Conservation (phyloP, 1,139 yeast species). For the Blastobotrys capitulatus region DNA sequence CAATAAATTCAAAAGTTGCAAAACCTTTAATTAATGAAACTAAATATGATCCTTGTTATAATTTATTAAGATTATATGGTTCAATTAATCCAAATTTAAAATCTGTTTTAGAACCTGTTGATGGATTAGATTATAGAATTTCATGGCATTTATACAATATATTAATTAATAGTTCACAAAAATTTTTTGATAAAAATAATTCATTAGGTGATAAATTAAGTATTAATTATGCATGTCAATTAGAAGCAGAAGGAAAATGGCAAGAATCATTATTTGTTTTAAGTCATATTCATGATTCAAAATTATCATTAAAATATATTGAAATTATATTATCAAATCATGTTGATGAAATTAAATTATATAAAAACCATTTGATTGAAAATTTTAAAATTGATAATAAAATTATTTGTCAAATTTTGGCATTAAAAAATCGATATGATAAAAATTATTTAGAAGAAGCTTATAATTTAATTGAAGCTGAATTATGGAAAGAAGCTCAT, state of each 20-base stretch:
- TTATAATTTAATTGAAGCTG: slow-evolving; percentile 57
- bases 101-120: slow-evolving; percentile 20
- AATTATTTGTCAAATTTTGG: slow-evolving; percentile 27
- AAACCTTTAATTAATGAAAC: slow-evolving; percentile 23
- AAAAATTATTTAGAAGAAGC: slow-evolving; percentile 58
- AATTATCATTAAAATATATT: slow-evolving; percentile 38
- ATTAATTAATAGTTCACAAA: slow-evolving; percentile 26
- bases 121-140: slow-evolving; percentile 33
- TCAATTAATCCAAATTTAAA: slow-evolving; percentile 29
- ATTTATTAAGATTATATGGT: slow-evolving; percentile 42
- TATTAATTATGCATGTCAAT: slow-evolving; percentile 47
- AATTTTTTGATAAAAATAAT: slow-evolving; percentile 17
- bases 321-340: slow-evolving; percentile 45
- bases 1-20: slow-evolving; percentile 19
- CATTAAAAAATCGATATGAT: slow-evolving; percentile 36
- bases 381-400: slow-evolving; percentile 31
- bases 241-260: slow-evolving; percentile 46
- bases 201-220: slow-evolving; percentile 43
- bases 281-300: slow-evolving; percentile 47
- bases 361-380: slow-evolving; percentile 45
- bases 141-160: slow-evolving; percentile 56
- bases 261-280: slow-evolving; percentile 58
- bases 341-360: slow-evolving; percentile 39
- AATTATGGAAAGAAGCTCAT: slow-evolving; percentile 60
- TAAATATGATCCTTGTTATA: slow-evolving; percentile 28